Percentiles rank a stretch among this genome's conserved stretches.
phyloP scores from a whole-genome alignment of 73 alveolate genomes.

The Diophrys sp. region DNA sequence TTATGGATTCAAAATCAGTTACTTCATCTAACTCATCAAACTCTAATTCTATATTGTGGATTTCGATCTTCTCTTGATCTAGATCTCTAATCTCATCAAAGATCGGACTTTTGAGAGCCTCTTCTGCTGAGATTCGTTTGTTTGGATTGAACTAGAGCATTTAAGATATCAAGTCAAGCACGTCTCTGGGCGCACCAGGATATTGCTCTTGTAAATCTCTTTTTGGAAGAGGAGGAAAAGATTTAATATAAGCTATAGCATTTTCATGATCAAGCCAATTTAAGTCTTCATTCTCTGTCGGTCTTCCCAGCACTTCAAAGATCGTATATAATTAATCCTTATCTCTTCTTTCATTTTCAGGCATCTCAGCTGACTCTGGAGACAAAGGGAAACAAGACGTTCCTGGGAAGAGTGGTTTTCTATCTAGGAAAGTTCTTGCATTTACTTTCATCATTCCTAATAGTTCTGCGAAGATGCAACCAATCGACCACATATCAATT shows the following conservation, averaged over 20 bases:
- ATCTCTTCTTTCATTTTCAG: conserved; percentile 61
- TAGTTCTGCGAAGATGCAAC: conserved; percentile 97
- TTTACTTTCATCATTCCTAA: conserved; percentile 92
- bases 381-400: conserved; percentile 93
- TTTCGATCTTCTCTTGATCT: conserved; percentile 44
- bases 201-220: conserved; percentile 64
- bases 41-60: conserved; percentile 47
- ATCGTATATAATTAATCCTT: conserved; percentile 69
- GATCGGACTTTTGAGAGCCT: conserved; percentile 71
- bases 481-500: conserved; percentile 95
- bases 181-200: conserved; percentile 71
- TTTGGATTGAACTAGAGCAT: conserved; percentile 72
- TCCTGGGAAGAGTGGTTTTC: conserved; percentile 98
- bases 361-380: conserved; percentile 49
- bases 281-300: conserved; percentile 51
- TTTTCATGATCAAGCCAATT: conserved; percentile 76
- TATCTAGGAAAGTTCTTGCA: conserved; percentile 77
- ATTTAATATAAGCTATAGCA: conserved; percentile 75
- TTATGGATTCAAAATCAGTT: conserved; percentile 50
- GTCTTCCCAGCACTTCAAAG: conserved; percentile 68
- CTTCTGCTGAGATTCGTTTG: conserved; percentile 78
- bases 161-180: conserved; percentile 51
- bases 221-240: conserved; percentile 63
- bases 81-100: conserved; percentile 57
- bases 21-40: conserved; percentile 53